A percentile compares a stretch with the other conserved stretches of the same genome.
Conservation (phyloP, 768 basidiomycete species). For the Mycena alexandri region DNA sequence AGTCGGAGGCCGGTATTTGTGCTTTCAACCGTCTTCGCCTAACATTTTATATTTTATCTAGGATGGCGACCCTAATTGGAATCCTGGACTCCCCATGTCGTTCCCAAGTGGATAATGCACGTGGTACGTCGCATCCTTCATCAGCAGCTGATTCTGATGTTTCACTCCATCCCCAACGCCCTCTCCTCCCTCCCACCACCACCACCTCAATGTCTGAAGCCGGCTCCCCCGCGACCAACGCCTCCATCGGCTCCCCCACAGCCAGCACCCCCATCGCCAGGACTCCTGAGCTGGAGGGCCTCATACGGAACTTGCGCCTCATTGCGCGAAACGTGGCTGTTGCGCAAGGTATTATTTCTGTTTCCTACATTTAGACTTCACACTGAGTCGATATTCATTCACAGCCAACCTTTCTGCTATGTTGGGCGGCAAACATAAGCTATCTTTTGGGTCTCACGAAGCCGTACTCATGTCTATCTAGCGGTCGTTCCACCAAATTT, state of each 20-base stretch:
- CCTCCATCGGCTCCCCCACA: neutral
- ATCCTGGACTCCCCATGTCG: too few species aligned
- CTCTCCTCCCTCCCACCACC: neutral
- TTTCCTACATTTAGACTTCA: too few species aligned
- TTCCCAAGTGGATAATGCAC: too few species aligned
- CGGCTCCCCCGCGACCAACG: neutral
- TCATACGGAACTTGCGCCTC: neutral
- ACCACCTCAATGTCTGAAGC: too few species aligned
- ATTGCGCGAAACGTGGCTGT: neutral
- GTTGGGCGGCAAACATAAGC: neutral
- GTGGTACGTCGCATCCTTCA: too few species aligned
- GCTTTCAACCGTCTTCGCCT: too few species aligned
- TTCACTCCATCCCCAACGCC: too few species aligned
- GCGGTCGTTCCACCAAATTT: neutral
- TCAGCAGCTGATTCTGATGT: too few species aligned
- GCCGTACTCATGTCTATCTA: neutral
- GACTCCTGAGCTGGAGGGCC: neutral
- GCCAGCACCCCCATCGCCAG: neutral
- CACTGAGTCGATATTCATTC: neutral
- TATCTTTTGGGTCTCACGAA: neutral
- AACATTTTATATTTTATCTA: too few species aligned
- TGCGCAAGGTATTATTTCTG: conserved; percentile 5
- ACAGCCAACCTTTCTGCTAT: neutral
- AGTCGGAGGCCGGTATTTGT: too few species aligned
- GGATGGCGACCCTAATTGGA: too few species aligned